These are phyloP conservation scores for Rubia peregrina DNA, from an alignment of 305 asterid genomes.

Conservation along the genomic window DNA sequence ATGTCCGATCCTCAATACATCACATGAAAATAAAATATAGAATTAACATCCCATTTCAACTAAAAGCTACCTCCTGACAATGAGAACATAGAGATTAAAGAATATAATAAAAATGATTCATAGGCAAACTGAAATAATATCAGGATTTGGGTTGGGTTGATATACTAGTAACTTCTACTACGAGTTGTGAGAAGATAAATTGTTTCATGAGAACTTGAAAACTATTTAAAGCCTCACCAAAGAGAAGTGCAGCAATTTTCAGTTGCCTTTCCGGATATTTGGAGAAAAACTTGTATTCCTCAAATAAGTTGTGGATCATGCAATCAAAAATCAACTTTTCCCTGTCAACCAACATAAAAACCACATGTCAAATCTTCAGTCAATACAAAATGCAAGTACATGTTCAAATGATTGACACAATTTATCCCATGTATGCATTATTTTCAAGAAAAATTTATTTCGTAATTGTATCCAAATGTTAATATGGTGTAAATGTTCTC, in stretches of 20 bases:
- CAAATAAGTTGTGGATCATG: slow-evolving; percentile 87
- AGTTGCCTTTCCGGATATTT: slow-evolving; percentile 92
- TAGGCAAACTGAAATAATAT: not conserved
- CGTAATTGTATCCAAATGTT: not conserved
- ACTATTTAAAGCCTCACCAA: slow-evolving; percentile 49
- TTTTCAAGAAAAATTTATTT: not conserved
- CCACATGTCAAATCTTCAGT: not conserved
- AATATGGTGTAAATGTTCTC: not conserved
- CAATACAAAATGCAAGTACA: not conserved
- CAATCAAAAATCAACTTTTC: slow-evolving; percentile 77
- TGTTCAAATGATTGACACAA: not conserved
- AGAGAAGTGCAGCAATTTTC: slow-evolving; percentile 73
- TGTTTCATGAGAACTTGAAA: not conserved
- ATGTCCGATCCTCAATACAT: not conserved
- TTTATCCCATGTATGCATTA: not conserved
- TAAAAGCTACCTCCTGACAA: not conserved
- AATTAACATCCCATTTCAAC: not conserved
- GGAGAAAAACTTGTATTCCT: slow-evolving; percentile 80
- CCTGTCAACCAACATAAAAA: slow-evolving; percentile 42
- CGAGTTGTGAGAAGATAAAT: no score
- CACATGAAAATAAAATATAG: not conserved
- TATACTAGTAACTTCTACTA: slow-evolving; percentile 10
- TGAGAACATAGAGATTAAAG: not conserved
- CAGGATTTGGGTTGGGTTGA: not conserved
- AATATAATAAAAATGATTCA: not conserved